Evolutionary conservation across 495 filamentous ascomycete species (phyloP).

Genomic region (Oidiodendron maius): DNA sequence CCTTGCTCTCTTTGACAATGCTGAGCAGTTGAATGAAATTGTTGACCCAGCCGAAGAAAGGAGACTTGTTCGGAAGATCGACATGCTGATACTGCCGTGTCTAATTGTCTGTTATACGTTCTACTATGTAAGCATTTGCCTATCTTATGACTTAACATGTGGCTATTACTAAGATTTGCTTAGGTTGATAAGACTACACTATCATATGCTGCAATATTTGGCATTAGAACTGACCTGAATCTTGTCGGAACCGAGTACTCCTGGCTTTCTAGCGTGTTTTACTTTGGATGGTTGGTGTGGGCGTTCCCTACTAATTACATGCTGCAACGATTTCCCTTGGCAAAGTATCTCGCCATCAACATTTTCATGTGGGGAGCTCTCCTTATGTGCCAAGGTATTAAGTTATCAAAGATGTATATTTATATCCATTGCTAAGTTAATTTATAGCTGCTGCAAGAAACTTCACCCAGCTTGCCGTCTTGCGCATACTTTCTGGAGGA

Average conservation of each 20-base stretch:
- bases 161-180: too few species aligned
- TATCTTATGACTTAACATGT: too few species aligned
- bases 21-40: constrained; percentile 27
- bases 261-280: constrained; percentile 21
- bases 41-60: constrained; percentile 26
- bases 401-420: too few species aligned
- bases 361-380: constrained; percentile 2
- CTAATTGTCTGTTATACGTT: not conserved
- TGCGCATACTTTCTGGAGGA: constrained; percentile 46
- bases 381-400: not conserved
- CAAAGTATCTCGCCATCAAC: constrained; percentile 19
- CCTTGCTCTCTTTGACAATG: constrained; percentile 37
- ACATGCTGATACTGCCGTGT: not conserved
- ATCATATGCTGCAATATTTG: constrained; percentile 33
- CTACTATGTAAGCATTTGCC: too few species aligned
- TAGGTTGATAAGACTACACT: constrained; percentile 4
- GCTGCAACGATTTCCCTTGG: constrained; percentile 49
- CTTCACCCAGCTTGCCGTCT: constrained; percentile 41
- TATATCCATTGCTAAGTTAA: too few species aligned
- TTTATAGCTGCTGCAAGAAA: constrained; percentile 20
- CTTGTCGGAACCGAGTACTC: constrained; percentile 49
- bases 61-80: constrained; percentile 30
- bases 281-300: too few species aligned
- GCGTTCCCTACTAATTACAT: too few species aligned
- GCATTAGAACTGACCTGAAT: constrained; percentile 40